Percentiles rank a stretch among this genome's conserved stretches.
phyloP scores from a whole-genome alignment of 176 grass and related monocot species.

The Triticum urartu region DNA sequence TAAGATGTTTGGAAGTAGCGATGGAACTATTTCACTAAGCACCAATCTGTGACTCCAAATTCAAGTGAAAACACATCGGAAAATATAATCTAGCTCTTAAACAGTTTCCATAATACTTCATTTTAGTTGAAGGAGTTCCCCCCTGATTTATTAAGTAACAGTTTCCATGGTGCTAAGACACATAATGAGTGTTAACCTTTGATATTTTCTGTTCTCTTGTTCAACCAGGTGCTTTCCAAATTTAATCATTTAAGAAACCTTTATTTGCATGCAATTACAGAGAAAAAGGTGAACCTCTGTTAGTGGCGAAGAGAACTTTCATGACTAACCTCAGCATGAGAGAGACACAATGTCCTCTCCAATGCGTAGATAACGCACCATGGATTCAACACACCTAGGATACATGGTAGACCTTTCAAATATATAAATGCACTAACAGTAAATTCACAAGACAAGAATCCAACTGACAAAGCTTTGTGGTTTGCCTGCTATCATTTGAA shows the following conservation, averaged over 20 bases:
- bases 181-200: neutral
- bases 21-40: neutral
- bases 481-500: constrained; percentile 26
- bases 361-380: neutral
- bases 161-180: neutral
- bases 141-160: neutral
- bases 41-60: neutral
- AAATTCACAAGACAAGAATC: constrained; percentile 12
- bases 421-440: constrained; percentile 1
- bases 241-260: neutral
- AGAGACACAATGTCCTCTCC: neutral
- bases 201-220: neutral
- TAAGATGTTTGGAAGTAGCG: neutral
- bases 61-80: neutral
- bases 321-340: neutral
- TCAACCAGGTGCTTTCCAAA: neutral
- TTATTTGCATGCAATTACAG: neutral
- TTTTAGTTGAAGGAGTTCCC: neutral
- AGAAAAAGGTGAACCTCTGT: neutral
- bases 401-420: neutral
- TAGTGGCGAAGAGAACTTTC: neutral
- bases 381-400: constrained; percentile 15
- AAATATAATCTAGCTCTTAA: neutral
- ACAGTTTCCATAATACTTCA: neutral
- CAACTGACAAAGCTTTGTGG: neutral